phyloP scores from a whole-genome alignment of 352 stramenopile species.

The Peronospora belbahrii region DNA sequence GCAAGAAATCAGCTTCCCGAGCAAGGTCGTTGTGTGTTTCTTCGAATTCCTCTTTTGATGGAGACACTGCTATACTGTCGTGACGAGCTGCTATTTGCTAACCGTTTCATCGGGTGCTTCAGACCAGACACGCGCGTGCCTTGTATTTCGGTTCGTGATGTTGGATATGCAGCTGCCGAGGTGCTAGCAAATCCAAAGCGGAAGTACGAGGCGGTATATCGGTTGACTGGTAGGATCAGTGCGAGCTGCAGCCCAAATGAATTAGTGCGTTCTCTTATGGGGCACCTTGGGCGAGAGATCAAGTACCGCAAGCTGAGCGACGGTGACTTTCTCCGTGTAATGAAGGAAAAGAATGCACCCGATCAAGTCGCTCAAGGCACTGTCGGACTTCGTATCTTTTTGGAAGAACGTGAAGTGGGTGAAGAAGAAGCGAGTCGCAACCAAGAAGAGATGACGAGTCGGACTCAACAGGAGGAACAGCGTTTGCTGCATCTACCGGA shows the following conservation, averaged over 20 bases:
- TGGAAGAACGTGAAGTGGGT: slow-evolving; percentile 26
- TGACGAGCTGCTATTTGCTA: slow-evolving; percentile 65
- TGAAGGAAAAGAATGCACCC: slow-evolving; percentile 46
- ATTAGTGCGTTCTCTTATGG: slow-evolving; percentile 30
- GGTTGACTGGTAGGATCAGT: slow-evolving; percentile 29
- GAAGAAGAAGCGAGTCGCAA: slow-evolving; percentile 9
- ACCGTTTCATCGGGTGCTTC: slow-evolving; percentile 53
- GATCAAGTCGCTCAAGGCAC: slow-evolving; percentile 43
- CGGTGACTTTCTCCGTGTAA: slow-evolving; percentile 27
- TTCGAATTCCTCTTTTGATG: slow-evolving; percentile 69
- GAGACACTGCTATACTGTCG: slow-evolving; percentile 69
- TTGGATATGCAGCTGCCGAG: slow-evolving; percentile 41
- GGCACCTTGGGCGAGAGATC: slow-evolving; percentile 33
- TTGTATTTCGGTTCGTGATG: slow-evolving; percentile 60
- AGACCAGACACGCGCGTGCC: slow-evolving; percentile 35
- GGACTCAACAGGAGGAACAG: slow-evolving; percentile 1
- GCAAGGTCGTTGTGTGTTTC: slow-evolving; percentile 34
- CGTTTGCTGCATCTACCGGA: slow-evolving; percentile 15
- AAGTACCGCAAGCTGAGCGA: slow-evolving; percentile 49
- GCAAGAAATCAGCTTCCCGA: slow-evolving; percentile 36
- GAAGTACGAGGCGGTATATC: slow-evolving; percentile 53
- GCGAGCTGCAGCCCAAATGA: slow-evolving; percentile 41
- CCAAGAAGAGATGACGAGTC: slow-evolving; percentile 3
- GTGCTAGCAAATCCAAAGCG: slow-evolving; percentile 37
- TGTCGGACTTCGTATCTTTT: slow-evolving; percentile 43